Evolutionary conservation across 2,329 filamentous ascomycete genomes (phyloP).

Genomic region (Talaromyces sp.): DNA sequence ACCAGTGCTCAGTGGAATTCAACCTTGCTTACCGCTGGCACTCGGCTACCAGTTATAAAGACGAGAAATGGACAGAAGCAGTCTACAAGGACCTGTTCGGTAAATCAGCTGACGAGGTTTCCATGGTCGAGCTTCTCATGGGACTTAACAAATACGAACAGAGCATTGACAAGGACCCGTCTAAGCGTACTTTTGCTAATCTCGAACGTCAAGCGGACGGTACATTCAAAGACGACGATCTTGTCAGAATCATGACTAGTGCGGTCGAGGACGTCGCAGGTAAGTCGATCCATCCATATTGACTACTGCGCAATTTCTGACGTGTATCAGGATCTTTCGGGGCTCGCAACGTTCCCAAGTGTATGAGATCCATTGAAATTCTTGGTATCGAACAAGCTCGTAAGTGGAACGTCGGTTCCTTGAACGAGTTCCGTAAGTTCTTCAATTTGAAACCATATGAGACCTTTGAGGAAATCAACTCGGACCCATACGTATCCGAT

Average conservation of each 20-base stretch:
- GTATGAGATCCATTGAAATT: conserved; percentile 72
- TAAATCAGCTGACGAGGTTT: conserved; percentile 55
- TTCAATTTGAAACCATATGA: conserved; percentile 57
- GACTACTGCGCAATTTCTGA: neutral
- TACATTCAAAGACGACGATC: conserved; percentile 69
- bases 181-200: conserved; percentile 63
- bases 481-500: conserved; percentile 53
- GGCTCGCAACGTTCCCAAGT: conserved; percentile 65
- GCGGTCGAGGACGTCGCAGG: conserved; percentile 65
- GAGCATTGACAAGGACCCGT: conserved; percentile 62
- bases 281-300: conserved; percentile 8
- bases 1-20: conserved; percentile 82
- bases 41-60: conserved; percentile 68
- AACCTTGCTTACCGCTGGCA: conserved; percentile 88
- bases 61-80: conserved; percentile 75
- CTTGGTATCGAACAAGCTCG: conserved; percentile 73
- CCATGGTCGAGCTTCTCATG: conserved; percentile 57
- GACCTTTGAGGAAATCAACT: conserved; percentile 58
- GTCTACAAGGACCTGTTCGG: conserved; percentile 63
- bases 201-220: conserved; percentile 64
- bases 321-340: conserved; percentile 56
- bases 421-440: conserved; percentile 59
- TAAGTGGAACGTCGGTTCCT: conserved; percentile 54
- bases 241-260: conserved; percentile 64
- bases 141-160: conserved; percentile 62